These are phyloP conservation scores for Hericium coralloides DNA, from an alignment of 768 basidiomycete genomes.

Conservation along the genomic window DNA sequence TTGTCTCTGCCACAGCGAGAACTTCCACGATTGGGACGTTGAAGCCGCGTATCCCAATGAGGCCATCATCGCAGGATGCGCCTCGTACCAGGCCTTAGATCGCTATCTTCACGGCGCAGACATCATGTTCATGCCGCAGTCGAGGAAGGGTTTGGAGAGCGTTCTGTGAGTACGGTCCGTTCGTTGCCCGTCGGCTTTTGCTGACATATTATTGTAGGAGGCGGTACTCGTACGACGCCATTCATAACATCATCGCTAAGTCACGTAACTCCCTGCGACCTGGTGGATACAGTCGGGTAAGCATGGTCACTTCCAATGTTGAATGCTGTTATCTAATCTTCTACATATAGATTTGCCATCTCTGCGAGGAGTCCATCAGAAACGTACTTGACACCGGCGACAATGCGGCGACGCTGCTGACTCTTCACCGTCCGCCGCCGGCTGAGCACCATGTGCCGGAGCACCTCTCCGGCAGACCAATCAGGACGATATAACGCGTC, in stretches of 20 bases:
- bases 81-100: conserved; percentile 73
- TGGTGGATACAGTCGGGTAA: conserved; percentile 46
- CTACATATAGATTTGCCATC: conserved; percentile 47
- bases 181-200: background rate
- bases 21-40: conserved; percentile 59
- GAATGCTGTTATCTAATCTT: background rate
- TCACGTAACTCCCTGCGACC: conserved; percentile 55
- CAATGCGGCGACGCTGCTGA: conserved; percentile 56
- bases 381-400: conserved; percentile 62
- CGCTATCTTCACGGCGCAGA: conserved; percentile 66
- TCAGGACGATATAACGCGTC: conserved; percentile 26
- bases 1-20: conserved; percentile 39
- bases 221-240: conserved; percentile 70
- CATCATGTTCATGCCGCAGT: conserved; percentile 61
- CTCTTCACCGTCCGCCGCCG: conserved; percentile 36
- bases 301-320: conserved; percentile 10
- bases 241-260: conserved; percentile 71
- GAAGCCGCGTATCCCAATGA: conserved; percentile 65
- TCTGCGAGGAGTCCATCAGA: conserved; percentile 62
- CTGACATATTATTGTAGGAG: conserved; percentile 32
- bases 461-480: conserved; percentile 26
- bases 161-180: conserved; percentile 44
- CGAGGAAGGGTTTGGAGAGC: conserved; percentile 57
- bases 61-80: conserved; percentile 64
- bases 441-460: conserved; percentile 24